Base-by-base conservation (phyloP, 2,329 filamentous ascomycete species). In the Aspergillus hiratsukae region DNA sequence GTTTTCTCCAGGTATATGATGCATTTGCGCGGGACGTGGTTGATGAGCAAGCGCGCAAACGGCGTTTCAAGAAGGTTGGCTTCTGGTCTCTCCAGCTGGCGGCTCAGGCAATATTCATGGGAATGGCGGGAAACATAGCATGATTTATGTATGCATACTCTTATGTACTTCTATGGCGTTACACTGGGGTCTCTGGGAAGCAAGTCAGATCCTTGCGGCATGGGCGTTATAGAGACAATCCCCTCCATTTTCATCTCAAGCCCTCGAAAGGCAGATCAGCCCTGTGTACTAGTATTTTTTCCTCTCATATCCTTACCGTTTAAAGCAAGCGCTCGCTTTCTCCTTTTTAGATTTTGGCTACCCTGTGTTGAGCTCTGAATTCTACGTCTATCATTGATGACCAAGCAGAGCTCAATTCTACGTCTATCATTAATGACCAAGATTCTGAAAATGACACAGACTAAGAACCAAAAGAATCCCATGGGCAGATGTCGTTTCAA, bases 61-160 rank as follows among this genome's bases (percentile, higher is more conserved):
- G 93, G 51, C 83, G 94, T 48, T 88, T 99, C 70, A 96, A 92
- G 73, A 96, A 97, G 76, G 94, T 96, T 28, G 94, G 94, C 31
- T 87, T 97, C 67, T 99, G 94, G 94, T 96, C 91, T 3, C 81
- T 97, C 55, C 92, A 93, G 65, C 79, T 99, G 56, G 90, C 93
- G 6, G 89, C 93, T 7, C 94, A 99, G 71, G 94, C 93, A 3
- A 82, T 99, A 37, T 94, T 97, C 70, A 88, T 97, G 77, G 94
- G 94, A 9, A 89, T 97, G 81, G 93, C 92, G 4, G 93, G 93
- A 17, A 94, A 91, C 64, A 80, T 85, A 59, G 82, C 82, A 55
- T 85, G 68, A 75, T 59, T 48, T 54, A 17, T 37, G 31, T 35
- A 35, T 68, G 61, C 67, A 64, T 27, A 21, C 17, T 46, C 10